Conservation (phyloP, 2,329 filamentous ascomycete species). For the Cytospora piceae region DNA sequence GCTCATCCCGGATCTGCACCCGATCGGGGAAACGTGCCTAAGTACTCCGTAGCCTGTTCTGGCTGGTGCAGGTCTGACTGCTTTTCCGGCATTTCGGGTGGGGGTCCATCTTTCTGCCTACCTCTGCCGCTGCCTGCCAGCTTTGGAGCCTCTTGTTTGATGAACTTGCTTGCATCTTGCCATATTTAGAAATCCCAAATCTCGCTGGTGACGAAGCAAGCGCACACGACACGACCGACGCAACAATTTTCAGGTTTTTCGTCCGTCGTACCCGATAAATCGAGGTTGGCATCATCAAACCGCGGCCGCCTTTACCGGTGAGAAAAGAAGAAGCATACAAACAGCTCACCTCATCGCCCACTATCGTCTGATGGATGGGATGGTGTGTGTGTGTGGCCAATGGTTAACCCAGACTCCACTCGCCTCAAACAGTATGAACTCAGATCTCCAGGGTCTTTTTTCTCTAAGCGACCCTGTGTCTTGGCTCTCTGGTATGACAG, state of each 20-base stretch:
- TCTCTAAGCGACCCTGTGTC: background rate
- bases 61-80: background rate
- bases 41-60: background rate
- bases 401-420: constrained; percentile 12
- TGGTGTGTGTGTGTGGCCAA: background rate
- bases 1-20: constrained; percentile 2
- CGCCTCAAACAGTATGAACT: constrained; percentile 19
- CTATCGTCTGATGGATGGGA: background rate
- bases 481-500: background rate
- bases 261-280: background rate
- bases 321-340: background rate
- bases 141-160: background rate
- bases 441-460: background rate
- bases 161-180: background rate
- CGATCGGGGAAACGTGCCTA: background rate
- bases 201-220: background rate
- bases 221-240: background rate
- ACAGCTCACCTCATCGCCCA: background rate
- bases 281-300: background rate
- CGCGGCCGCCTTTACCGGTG: background rate
- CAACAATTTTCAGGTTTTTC: background rate
- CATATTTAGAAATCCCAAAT: background rate
- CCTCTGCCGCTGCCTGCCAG: background rate
- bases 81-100: background rate
- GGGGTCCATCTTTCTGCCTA: background rate